Percentiles rank a stretch among this genome's conserved stretches.
Conservation (phyloP, 495 filamentous ascomycete species). For the Neurospora sp. region DNA sequence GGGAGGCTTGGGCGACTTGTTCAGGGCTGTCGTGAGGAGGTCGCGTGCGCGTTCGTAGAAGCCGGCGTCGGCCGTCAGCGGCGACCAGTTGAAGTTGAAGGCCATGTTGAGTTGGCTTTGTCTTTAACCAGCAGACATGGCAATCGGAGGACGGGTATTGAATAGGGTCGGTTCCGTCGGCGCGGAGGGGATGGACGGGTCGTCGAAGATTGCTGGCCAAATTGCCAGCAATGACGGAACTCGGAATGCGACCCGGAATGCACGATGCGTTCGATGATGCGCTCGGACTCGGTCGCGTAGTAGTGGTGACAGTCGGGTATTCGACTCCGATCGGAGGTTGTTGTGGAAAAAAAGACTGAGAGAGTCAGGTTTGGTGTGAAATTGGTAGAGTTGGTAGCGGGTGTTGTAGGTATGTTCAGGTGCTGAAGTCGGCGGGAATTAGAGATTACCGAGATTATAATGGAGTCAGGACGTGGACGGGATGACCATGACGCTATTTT, state of each 20-base stretch:
- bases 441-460: not conserved
- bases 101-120: slow-evolving; percentile 61
- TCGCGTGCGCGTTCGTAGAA: slow-evolving; percentile 89
- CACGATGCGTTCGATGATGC: not conserved
- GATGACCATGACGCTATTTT: not conserved
- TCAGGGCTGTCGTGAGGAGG: slow-evolving; percentile 86
- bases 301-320: not conserved
- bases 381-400: not conserved
- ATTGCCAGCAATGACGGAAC: not conserved
- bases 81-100: slow-evolving; percentile 99
- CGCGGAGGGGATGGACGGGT: not conserved
- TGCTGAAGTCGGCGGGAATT: not conserved
- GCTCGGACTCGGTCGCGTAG: not conserved
- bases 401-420: not conserved
- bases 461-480: not conserved
- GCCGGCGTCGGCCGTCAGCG: slow-evolving; percentile 82
- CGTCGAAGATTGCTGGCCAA: not conserved
- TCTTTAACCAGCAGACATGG: slow-evolving; percentile 20
- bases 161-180: not conserved
- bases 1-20: slow-evolving; percentile 95
- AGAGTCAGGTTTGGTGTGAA: not conserved
- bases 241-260: not conserved
- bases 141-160: slow-evolving; percentile 3
- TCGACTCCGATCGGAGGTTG: not conserved
- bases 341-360: not conserved